Conservation (phyloP, 441 rosid species). For the Syzygium malaccense region DNA sequence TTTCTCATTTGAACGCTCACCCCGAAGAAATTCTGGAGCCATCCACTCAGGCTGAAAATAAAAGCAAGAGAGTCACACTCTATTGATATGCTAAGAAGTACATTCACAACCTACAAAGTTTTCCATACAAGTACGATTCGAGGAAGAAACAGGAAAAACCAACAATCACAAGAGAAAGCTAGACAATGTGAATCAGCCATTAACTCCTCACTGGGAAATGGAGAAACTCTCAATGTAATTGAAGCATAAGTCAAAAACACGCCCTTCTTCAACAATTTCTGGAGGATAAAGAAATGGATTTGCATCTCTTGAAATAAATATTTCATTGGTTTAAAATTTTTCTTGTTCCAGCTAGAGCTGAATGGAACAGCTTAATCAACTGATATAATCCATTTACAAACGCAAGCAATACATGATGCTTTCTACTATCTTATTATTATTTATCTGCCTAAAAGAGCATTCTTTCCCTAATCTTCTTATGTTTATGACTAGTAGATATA, state of each 20-base stretch:
- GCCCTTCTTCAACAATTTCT: not conserved
- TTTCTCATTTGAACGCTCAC: constrained; percentile 96
- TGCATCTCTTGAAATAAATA: not conserved
- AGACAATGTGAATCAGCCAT: not conserved
- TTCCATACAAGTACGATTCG: constrained; percentile 15
- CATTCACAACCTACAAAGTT: constrained; percentile 18
- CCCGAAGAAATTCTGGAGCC: constrained; percentile 99
- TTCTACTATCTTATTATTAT: not conserved
- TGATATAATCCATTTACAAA: not conserved
- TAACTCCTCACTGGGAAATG: not conserved
- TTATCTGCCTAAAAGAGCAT: not conserved
- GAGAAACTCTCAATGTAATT: not conserved
- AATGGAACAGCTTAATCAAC: not conserved
- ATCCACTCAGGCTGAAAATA: constrained; percentile 97
- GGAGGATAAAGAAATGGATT: not conserved
- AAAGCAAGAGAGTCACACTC: constrained; percentile 34
- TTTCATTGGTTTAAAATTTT: not conserved
- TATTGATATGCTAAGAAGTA: constrained; percentile 22
- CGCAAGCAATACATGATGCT: not conserved
- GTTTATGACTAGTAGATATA: not conserved
- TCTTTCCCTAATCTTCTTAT: not conserved
- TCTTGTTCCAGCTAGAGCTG: not conserved
- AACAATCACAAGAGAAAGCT: not conserved
- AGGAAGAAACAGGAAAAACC: not conserved
- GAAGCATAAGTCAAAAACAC: not conserved